A percentile compares a stretch with the other conserved stretches of the same genome.
These are phyloP conservation scores for Xylaria venustula DNA, from an alignment of 495 filamentous ascomycete species.

Conservation along the genomic window DNA sequence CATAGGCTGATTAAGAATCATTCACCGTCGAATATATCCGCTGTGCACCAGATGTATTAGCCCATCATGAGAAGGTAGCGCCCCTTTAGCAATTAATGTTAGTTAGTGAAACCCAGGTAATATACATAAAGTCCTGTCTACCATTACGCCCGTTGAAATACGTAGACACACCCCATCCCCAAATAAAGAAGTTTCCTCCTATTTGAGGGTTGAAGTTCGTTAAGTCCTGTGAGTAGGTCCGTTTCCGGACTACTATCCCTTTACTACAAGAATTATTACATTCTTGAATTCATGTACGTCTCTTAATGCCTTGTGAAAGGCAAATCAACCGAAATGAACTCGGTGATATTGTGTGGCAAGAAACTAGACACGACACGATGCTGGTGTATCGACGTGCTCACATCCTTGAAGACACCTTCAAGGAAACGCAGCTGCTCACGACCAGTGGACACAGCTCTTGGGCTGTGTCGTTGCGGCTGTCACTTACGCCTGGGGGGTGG, in stretches of 20 bases:
- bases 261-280: slow-evolving; percentile 25
- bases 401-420: neutral
- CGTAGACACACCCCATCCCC: slow-evolving; percentile 4
- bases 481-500: neutral
- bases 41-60: too few relatives aligned
- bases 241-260: slow-evolving; percentile 21
- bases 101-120: slow-evolving; percentile 24
- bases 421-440: neutral
- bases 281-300: slow-evolving; percentile 16
- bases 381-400: neutral
- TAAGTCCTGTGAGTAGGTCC: slow-evolving; percentile 16
- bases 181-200: slow-evolving; percentile 13
- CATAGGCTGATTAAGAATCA: too few relatives aligned
- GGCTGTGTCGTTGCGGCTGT: neutral
- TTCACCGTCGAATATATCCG: too few relatives aligned
- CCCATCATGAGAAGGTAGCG: too few relatives aligned
- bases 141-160: slow-evolving; percentile 11
- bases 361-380: neutral
- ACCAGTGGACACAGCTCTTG: neutral
- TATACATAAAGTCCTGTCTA: slow-evolving; percentile 27
- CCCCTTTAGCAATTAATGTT: slow-evolving; percentile 12
- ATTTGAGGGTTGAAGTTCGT: slow-evolving; percentile 5
- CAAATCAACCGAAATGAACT: slow-evolving; percentile 20
- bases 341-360: slow-evolving; percentile 1
- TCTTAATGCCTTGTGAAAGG: slow-evolving; percentile 11